Conservation (phyloP, 441 rosid genomes). For the Iberis amara region DNA sequence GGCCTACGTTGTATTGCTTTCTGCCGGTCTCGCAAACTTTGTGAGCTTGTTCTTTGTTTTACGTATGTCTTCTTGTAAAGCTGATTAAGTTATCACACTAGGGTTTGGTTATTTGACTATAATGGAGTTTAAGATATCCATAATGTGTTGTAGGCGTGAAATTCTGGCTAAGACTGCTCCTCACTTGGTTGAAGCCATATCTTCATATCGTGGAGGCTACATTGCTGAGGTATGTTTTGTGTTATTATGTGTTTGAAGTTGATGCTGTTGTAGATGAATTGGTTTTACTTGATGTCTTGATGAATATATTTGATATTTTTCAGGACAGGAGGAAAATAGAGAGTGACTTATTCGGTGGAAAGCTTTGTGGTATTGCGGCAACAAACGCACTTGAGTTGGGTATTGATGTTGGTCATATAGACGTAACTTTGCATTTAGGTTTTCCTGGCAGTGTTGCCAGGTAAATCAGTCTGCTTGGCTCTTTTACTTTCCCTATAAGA, state of each 20-base stretch:
- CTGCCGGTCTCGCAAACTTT: conserved; percentile 86
- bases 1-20: conserved; percentile 94
- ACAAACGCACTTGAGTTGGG: conserved; percentile 98
- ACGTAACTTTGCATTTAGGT: conserved; percentile 88
- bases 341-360: conserved; percentile 72
- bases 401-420: conserved; percentile 93
- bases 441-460: conserved; percentile 96
- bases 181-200: conserved; percentile 54
- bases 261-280: conserved; percentile 21
- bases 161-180: conserved; percentile 79
- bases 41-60: conserved; percentile 75
- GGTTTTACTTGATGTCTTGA: conserved; percentile 1
- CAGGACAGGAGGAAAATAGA: conserved; percentile 91
- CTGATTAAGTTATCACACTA: conserved; percentile 4
- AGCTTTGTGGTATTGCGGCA: conserved; percentile 85
- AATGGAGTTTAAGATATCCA: conserved; percentile 13
- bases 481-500: conserved; percentile 5
- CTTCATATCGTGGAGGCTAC: conserved; percentile 92
- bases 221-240: conserved; percentile 51
- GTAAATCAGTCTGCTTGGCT: conserved; percentile 36
- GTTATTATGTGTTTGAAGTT: not conserved
- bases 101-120: conserved; percentile 1
- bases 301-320: conserved; percentile 13
- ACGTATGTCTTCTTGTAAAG: conserved; percentile 49
- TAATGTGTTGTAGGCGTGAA: conserved; percentile 53